These are phyloP conservation scores for Pseudogymnoascus sp. DNA, from an alignment of 2,329 filamentous ascomycete species.

Conservation along the genomic window DNA sequence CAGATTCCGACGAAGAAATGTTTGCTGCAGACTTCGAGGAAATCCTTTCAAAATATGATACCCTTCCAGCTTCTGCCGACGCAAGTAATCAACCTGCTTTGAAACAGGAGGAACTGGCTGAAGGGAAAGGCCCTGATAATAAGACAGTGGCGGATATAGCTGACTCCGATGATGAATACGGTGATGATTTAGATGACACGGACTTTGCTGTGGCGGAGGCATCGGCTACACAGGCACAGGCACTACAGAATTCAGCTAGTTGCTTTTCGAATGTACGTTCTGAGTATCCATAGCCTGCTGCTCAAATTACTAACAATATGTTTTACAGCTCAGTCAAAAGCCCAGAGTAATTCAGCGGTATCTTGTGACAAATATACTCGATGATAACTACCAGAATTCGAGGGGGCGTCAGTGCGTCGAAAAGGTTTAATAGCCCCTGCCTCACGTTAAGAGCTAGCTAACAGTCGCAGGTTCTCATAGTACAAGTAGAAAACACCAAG, in stretches of 20 bases:
- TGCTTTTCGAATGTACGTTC: conserved; percentile 46
- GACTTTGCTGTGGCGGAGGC: conserved; percentile 72
- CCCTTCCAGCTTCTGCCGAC: conserved; percentile 20
- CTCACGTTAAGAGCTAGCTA: not conserved
- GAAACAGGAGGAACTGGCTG: conserved; percentile 10
- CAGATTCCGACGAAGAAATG: conserved; percentile 55
- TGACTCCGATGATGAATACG: conserved; percentile 64
- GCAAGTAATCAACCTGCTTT: conserved; percentile 11
- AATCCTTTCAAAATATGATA: conserved; percentile 46
- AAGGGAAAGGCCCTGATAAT: conserved; percentile 18
- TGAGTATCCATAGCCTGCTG: conserved; percentile 24
- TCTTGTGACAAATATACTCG: conserved; percentile 64
- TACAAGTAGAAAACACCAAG: conserved; percentile 68
- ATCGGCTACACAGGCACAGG: conserved; percentile 67
- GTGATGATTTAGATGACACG: conserved; percentile 51
- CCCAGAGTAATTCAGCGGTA: conserved; percentile 78
- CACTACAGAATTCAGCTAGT: conserved; percentile 30
- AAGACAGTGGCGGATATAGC: conserved; percentile 33
- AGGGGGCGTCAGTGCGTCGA: conserved; percentile 53
- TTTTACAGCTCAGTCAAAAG: conserved; percentile 56
- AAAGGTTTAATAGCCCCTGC: conserved; percentile 43
- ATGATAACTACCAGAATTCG: conserved; percentile 57
- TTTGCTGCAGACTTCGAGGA: conserved; percentile 50
- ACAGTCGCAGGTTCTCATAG: conserved; percentile 57
- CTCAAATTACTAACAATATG: conserved; percentile 45